A percentile compares a stretch with the other conserved stretches of the same genome.
Conservation (phyloP, 2,329 filamentous ascomycete genomes). For the Zymoseptoria ardabiliae region DNA sequence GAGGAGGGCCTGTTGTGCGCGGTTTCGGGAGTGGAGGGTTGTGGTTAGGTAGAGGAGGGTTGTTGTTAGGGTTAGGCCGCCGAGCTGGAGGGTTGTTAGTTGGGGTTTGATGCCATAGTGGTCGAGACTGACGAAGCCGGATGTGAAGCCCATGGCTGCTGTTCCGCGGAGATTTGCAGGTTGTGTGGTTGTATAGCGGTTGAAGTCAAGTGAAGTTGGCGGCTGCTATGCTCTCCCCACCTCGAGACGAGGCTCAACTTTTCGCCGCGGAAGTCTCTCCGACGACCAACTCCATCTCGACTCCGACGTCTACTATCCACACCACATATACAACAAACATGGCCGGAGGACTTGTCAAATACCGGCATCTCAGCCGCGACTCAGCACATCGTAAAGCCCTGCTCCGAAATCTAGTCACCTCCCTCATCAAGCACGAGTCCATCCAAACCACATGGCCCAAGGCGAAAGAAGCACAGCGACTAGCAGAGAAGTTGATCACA, state of each 20-base stretch:
- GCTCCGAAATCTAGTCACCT: conserved; percentile 91
- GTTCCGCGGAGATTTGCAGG: neutral
- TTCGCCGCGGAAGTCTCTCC: neutral
- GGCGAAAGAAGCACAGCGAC: conserved; percentile 89
- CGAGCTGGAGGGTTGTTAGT: conserved; percentile 32
- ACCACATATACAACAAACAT: conserved; percentile 42
- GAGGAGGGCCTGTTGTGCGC: conserved; percentile 38
- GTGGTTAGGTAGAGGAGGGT: conserved; percentile 35
- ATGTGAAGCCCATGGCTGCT: conserved; percentile 39
- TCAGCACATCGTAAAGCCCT: conserved; percentile 86
- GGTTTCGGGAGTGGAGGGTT: conserved; percentile 40
- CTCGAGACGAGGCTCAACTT: neutral
- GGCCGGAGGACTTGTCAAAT: conserved; percentile 81
- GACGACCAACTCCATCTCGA: neutral
- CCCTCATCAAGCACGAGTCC: conserved; percentile 84
- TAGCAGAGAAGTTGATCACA: conserved; percentile 92
- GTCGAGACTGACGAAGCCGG: conserved; percentile 39
- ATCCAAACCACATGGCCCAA: conserved; percentile 95
- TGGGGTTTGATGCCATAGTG: neutral
- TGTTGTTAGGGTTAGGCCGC: conserved; percentile 45
- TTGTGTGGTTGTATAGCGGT: conserved; percentile 1
- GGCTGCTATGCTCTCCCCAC: neutral
- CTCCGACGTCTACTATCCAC: neutral
- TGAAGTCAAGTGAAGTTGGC: neutral
- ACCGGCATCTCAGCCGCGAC: conserved; percentile 77